These are phyloP conservation scores for Scedosporium boydii DNA, from an alignment of 2,329 filamentous ascomycete genomes.

Conservation along the genomic window DNA sequence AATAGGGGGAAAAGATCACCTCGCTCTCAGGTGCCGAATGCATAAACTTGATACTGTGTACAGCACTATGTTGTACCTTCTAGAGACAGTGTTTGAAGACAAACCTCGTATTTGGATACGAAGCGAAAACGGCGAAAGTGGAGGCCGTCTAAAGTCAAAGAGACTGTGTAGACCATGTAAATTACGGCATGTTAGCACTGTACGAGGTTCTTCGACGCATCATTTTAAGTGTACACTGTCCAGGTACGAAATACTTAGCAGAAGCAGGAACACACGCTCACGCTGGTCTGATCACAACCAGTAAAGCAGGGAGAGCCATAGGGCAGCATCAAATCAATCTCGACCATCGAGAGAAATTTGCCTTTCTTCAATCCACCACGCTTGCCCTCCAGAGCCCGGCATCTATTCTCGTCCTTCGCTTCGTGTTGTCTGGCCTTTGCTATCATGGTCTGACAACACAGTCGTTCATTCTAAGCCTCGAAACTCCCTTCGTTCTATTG, in stretches of 20 bases:
- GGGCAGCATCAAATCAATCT: neutral
- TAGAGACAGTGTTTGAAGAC: neutral
- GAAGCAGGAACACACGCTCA: neutral
- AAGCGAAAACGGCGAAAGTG: neutral
- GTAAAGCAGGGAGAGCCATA: neutral
- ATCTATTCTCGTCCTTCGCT: neutral
- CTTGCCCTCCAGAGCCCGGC: neutral
- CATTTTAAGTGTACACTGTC: neutral
- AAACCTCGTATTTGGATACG: neutral
- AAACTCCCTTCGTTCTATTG: neutral
- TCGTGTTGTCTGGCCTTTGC: neutral
- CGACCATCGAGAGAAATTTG: neutral
- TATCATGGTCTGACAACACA: neutral
- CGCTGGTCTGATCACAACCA: neutral
- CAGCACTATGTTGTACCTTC: neutral
- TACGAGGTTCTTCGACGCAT: neutral
- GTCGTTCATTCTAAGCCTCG: neutral
- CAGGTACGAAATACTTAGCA: neutral
- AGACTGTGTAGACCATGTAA: neutral
- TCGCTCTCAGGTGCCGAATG: neutral
- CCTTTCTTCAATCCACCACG: neutral
- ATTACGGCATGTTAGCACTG: neutral
- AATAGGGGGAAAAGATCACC: neutral
- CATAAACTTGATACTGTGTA: neutral
- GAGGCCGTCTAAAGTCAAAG: neutral